A percentile compares a stretch with the other conserved stretches of the same genome.
Evolutionary conservation across 805 yeast species (phyloP).

Genomic region (Candida stauntonica): DNA sequence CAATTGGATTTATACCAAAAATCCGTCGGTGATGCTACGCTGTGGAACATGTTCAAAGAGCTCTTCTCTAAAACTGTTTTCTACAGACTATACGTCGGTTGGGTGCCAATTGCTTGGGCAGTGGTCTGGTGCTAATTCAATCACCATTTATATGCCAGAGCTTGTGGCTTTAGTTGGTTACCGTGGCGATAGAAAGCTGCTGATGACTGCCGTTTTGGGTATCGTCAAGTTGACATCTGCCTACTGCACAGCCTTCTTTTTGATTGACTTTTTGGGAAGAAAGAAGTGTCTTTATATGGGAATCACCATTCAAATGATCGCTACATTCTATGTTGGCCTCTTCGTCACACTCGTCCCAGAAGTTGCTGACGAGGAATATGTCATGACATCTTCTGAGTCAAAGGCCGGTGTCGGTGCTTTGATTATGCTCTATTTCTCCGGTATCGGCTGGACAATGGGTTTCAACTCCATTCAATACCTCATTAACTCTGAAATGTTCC

Average conservation of each 20-base stretch:
- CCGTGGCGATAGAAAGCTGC: constrained; percentile 34
- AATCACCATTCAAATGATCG: constrained; percentile 37
- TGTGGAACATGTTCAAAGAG: constrained; percentile 30
- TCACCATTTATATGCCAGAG: constrained; percentile 53
- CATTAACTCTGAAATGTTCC: constrained; percentile 51
- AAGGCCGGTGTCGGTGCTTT: constrained; percentile 44
- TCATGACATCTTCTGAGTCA: constrained; percentile 29
- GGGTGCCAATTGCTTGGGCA: constrained; percentile 46
- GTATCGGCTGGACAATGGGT: constrained; percentile 57
- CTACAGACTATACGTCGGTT: constrained; percentile 43
- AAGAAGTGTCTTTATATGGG: constrained; percentile 45
- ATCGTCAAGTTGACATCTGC: constrained; percentile 48
- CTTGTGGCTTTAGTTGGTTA: constrained; percentile 46
- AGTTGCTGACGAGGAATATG: constrained; percentile 31
- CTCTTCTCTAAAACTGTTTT: constrained; percentile 36
- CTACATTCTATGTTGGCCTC: constrained; percentile 42
- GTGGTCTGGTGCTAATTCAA: constrained; percentile 54
- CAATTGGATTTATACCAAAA: constrained; percentile 36
- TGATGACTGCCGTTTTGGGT: constrained; percentile 51
- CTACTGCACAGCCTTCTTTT: constrained; percentile 45
- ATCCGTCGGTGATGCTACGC: constrained; percentile 23
- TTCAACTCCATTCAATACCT: constrained; percentile 53
- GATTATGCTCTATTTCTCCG: constrained; percentile 45
- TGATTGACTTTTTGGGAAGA: constrained; percentile 52
- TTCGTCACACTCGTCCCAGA: constrained; percentile 42